A percentile compares a stretch with the other conserved stretches of the same genome.
Evolutionary conservation across 2,329 filamentous ascomycete species (phyloP).

Genomic region (Xylariaceae sp.): DNA sequence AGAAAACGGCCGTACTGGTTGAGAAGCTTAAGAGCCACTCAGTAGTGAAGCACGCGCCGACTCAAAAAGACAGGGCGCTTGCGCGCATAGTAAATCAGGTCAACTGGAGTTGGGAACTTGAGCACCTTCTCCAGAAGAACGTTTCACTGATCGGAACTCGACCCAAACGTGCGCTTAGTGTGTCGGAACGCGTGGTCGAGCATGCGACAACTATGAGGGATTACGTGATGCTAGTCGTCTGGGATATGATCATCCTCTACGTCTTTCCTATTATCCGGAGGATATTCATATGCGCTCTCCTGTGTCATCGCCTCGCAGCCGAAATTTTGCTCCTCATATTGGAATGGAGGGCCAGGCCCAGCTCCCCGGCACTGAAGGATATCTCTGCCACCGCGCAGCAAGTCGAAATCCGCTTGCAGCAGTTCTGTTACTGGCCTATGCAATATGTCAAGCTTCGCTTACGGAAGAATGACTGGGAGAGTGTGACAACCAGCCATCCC

Average conservation of each 20-base stretch:
- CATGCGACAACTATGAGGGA: slow-evolving; percentile 85
- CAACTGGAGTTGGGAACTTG: slow-evolving; percentile 92
- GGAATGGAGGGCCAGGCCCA: slow-evolving; percentile 78
- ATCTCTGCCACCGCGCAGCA: slow-evolving; percentile 96
- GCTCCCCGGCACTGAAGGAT: slow-evolving; percentile 84
- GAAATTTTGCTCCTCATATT: slow-evolving; percentile 75
- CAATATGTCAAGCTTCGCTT: slow-evolving; percentile 91
- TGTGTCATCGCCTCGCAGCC: slow-evolving; percentile 74
- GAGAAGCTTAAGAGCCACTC: slow-evolving; percentile 88
- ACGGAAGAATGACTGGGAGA: slow-evolving; percentile 89
- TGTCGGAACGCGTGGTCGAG: slow-evolving; percentile 90
- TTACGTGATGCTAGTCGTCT: slow-evolving; percentile 63
- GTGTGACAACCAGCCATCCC: slow-evolving; percentile 88
- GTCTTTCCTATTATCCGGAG: slow-evolving; percentile 71
- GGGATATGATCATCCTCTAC: slow-evolving; percentile 68
- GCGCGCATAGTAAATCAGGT: slow-evolving; percentile 84
- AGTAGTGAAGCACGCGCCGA: slow-evolving; percentile 70
- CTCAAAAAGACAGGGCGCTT: slow-evolving; percentile 77
- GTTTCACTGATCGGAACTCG: slow-evolving; percentile 78
- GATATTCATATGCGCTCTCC: slow-evolving; percentile 71
- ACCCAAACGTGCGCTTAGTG: slow-evolving; percentile 79
- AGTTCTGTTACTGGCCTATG: slow-evolving; percentile 98
- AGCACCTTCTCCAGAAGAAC: slow-evolving; percentile 82
- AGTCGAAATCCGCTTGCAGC: slow-evolving; percentile 91
- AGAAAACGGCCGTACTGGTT: slow-evolving; percentile 62